Evolutionary conservation across 2,329 filamentous ascomycete species (phyloP).

Genomic region (Lizonia empirigonia): DNA sequence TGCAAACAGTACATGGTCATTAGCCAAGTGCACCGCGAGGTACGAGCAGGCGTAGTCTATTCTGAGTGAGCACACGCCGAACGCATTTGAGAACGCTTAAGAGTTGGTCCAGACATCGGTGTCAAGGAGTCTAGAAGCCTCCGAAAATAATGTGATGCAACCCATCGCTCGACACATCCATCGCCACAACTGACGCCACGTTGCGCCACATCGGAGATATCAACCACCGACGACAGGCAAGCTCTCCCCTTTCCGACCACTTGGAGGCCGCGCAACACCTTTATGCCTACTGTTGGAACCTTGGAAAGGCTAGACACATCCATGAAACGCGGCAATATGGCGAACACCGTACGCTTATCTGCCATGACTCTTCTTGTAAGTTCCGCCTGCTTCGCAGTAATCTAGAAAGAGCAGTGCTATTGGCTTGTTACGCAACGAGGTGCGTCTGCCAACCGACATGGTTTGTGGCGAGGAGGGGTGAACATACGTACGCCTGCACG

Average conservation of each 20-base stretch:
- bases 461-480: constrained; percentile 33
- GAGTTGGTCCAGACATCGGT: not conserved
- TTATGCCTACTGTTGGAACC: constrained; percentile 25
- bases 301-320: constrained; percentile 18
- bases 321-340: constrained; percentile 27
- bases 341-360: constrained; percentile 23
- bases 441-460: constrained; percentile 2
- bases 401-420: constrained; percentile 18
- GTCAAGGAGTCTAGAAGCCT: not conserved
- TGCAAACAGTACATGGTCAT: constrained; percentile 2
- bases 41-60: too few relatives aligned
- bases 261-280: constrained; percentile 34
- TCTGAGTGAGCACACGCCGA: too few relatives aligned
- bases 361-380: constrained; percentile 28
- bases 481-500: constrained; percentile 39
- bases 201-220: constrained; percentile 32
- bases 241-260: constrained; percentile 17
- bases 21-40: not conserved
- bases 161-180: not conserved
- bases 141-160: not conserved
- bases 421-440: constrained; percentile 22
- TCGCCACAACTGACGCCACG: constrained; percentile 23
- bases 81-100: not conserved
- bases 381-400: constrained; percentile 27
- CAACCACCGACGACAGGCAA: constrained; percentile 20